These are phyloP conservation scores for Mycena alexandri DNA, from an alignment of 768 basidiomycete species.

Conservation along the genomic window DNA sequence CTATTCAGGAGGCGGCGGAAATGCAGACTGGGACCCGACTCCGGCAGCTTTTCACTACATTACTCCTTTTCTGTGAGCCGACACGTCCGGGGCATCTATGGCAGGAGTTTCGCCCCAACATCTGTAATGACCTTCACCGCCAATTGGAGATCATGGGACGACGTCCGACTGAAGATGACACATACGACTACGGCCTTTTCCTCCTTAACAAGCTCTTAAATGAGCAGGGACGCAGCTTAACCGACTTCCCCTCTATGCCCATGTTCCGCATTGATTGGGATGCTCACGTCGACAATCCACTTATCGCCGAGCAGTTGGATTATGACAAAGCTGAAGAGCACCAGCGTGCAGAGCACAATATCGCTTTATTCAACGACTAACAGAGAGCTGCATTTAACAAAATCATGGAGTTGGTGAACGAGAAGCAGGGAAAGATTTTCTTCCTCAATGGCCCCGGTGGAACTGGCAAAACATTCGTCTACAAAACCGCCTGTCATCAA, in stretches of 20 bases:
- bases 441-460: conserved; percentile 1
- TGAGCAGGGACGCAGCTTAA: too few species aligned
- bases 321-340: background rate
- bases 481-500: conserved; percentile 42
- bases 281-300: background rate
- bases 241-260: too few species aligned
- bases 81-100: background rate
- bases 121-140: too few species aligned
- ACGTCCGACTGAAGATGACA: too few species aligned
- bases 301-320: background rate
- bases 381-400: background rate
- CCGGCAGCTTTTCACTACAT: background rate
- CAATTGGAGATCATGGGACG: too few species aligned
- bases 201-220: too few species aligned
- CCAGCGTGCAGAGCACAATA: background rate
- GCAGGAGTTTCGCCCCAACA: background rate
- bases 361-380: background rate
- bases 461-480: conserved; percentile 43
- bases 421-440: background rate
- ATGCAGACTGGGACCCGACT: background rate
- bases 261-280: too few species aligned
- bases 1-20: too few species aligned
- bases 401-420: background rate
- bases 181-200: too few species aligned
- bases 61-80: background rate